Percentiles rank a stretch among this genome's conserved stretches.
These are phyloP conservation scores for Coffea eugenioides DNA, from an alignment of 257 asterid genomes.

Conservation along the genomic window DNA sequence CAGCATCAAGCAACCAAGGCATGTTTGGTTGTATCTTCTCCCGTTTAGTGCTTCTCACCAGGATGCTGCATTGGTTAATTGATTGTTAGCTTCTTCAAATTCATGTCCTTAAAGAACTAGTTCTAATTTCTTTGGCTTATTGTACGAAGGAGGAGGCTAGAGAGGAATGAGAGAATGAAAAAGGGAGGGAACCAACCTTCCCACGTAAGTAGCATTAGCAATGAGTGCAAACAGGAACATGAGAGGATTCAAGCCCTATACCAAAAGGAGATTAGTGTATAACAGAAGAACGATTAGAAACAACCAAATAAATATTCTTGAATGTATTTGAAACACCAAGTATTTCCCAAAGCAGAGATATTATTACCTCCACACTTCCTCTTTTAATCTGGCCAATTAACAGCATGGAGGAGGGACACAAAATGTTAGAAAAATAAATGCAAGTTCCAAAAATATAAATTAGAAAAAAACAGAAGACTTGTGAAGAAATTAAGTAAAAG, in stretches of 20 bases:
- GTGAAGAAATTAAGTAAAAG: background rate
- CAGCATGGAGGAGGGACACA: background rate
- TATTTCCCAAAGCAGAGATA: background rate
- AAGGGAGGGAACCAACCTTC: constrained; percentile 44
- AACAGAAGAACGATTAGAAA: background rate
- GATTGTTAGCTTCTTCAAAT: too few species aligned
- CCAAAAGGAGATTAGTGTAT: background rate
- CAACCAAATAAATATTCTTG: background rate
- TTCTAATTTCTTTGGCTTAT: background rate
- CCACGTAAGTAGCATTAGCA: constrained; percentile 74
- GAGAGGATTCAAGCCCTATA: constrained; percentile 82
- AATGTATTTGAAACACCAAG: too few species aligned
- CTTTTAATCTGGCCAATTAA: constrained; percentile 60
- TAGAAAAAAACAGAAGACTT: background rate
- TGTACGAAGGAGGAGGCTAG: background rate
- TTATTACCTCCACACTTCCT: constrained; percentile 73
- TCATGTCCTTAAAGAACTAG: background rate
- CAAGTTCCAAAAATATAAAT: background rate
- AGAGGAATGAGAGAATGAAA: background rate
- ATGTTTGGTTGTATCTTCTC: constrained; percentile 42
- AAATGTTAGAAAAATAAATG: background rate
- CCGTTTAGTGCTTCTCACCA: constrained; percentile 49
- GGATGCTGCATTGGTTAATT: constrained; percentile 36
- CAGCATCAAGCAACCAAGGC: constrained; percentile 66
- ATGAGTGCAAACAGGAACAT: constrained; percentile 82